Base-by-base conservation (phyloP, 176 grass and related monocot species). In the Paspalum notatum region DNA sequence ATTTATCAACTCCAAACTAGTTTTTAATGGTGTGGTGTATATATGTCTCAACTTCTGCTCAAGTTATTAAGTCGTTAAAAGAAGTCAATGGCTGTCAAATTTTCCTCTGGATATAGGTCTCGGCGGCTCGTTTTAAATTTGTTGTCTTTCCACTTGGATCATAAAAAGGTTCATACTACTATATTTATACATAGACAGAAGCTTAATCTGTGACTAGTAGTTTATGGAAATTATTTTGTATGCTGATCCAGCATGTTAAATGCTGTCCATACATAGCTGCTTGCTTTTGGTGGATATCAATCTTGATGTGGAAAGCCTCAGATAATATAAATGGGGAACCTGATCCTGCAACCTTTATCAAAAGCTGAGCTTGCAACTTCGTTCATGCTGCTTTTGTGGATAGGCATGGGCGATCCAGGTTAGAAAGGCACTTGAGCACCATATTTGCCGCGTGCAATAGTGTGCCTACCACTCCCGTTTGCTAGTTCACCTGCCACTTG, bases 291-390 rank as follows among this genome's bases (percentile, higher is more conserved):
- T 77, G 71, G 57, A 83, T 76, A 76, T 76, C 18, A 26, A 84
- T 84, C 72, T 13, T 58, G 24, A 76, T 76, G 70, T 84, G 82
- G 14, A 78, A 84, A 77, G 82, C 62, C 65, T 5, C 15, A 52
- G 64, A 27, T 10, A 78, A 59, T 49, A 59, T 68, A 68, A 59
- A 40, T 27, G 52, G 61, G 13, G 74, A 77, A 84, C 53, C 72
- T 48, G 64, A 77, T 69, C 74, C 53, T 57, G 76, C 72, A 49
- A 70, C 74, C 74, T 84, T 84, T 77, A 61, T 16, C 18, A 61
- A 84, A 84, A 84, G 82, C 25, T 20, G n/a, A 41, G 42, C 48
- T 77, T 42, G 42, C 73, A 59, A 40, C 25, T 51, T 68, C 50
- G 68, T 66, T n/a, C 10, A 32, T 60, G 7, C 60, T 62, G 18